Conservation (phyloP, 495 filamentous ascomycete genomes). For the Barbatosphaeria neglecta region DNA sequence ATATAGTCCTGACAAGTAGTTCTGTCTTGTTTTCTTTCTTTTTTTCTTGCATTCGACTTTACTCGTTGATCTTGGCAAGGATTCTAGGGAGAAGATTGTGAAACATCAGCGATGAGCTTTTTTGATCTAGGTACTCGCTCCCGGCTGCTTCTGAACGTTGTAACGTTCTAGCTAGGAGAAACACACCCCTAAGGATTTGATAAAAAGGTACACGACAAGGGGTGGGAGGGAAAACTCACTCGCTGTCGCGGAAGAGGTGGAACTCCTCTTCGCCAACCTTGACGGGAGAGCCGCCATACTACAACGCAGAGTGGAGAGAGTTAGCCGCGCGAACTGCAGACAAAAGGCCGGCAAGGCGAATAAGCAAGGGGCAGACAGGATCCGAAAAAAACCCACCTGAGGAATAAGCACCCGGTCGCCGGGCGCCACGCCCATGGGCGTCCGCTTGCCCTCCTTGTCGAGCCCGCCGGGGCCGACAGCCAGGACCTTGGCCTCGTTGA, state of each 20-base stretch:
- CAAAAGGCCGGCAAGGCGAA: not conserved
- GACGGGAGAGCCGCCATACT: constrained; percentile 93
- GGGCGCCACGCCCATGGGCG: constrained; percentile 63
- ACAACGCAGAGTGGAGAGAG: constrained; percentile 8
- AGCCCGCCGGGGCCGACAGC: constrained; percentile 84
- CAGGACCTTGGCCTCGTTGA: constrained; percentile 92
- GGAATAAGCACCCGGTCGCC: constrained; percentile 96
- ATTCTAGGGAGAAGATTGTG: no score
- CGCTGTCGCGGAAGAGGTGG: constrained; percentile 88
- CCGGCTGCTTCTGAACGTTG: no score
- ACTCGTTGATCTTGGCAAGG: constrained; percentile 85
- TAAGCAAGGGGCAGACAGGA: not conserved
- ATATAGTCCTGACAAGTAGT: no score
- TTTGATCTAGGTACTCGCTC: no score
- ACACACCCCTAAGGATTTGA: no score
- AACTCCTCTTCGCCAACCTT: constrained; percentile 97
- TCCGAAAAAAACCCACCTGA: constrained; percentile 63
- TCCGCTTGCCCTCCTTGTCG: constrained; percentile 76
- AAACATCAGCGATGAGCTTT: no score
- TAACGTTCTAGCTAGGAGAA: no score
- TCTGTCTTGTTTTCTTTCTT: no score
- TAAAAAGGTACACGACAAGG: not conserved
- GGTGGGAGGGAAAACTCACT: constrained; percentile 50
- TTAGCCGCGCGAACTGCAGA: not conserved
- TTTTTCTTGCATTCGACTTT: constrained; percentile 18